Percentiles rank a stretch among this genome's conserved stretches.
Evolutionary conservation across 495 filamentous ascomycete species (phyloP).

Genomic region (Penicillium canariense): DNA sequence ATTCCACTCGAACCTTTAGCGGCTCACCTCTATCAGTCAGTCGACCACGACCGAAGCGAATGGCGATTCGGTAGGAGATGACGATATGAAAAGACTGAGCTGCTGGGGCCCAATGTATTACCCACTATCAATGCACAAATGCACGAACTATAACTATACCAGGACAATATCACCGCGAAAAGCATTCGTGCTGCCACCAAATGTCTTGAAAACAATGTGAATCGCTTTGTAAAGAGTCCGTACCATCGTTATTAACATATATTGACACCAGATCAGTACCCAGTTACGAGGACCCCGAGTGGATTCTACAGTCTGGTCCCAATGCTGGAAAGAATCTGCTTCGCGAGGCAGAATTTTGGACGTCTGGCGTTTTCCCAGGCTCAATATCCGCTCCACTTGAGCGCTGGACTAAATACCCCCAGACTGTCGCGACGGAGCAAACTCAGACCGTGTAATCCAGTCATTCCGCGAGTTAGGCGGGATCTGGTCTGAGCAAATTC

Average conservation of each 20-base stretch:
- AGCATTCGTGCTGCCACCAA: background rate
- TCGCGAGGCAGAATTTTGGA: constrained; percentile 43
- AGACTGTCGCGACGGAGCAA: background rate
- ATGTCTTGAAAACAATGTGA: background rate
- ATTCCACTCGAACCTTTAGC: background rate
- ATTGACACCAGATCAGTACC: background rate
- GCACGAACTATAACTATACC: background rate
- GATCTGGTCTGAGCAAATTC: constrained; percentile 16
- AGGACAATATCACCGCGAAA: background rate
- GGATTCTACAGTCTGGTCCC: constrained; percentile 23
- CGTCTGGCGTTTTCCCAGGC: constrained; percentile 44
- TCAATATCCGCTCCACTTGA: constrained; percentile 33
- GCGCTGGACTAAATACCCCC: constrained; percentile 29
- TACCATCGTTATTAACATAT: background rate
- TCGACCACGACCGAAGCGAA: background rate
- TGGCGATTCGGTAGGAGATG: background rate
- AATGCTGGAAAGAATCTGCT: constrained; percentile 25
- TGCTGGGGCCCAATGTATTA: background rate
- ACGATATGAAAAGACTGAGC: background rate
- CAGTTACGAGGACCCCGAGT: constrained; percentile 28
- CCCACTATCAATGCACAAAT: background rate
- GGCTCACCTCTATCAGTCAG: background rate
- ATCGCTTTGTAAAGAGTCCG: background rate
- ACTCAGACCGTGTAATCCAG: background rate
- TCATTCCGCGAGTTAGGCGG: constrained; percentile 12